A percentile compares a stretch with the other conserved stretches of the same genome.
Evolutionary conservation across 768 basidiomycete species (phyloP).

Genomic region (Suillus bovinus): DNA sequence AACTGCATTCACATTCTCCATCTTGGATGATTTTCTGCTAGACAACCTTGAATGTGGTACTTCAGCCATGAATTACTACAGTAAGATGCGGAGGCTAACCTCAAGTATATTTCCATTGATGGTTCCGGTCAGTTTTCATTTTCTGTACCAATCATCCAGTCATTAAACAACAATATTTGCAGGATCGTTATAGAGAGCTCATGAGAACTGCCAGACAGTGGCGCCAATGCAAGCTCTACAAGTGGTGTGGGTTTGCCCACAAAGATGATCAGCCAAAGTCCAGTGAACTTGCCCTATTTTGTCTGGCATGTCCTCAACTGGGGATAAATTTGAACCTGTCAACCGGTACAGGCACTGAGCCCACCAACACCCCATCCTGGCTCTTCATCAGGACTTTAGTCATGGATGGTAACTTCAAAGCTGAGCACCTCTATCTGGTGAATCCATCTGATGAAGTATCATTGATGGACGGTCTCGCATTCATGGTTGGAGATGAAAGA

Average conservation of each 20-base stretch:
- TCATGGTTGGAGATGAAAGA: background rate
- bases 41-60: background rate
- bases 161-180: background rate
- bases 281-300: background rate
- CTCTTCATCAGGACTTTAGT: background rate
- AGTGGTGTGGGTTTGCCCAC: slow-evolving; percentile 15
- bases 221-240: slow-evolving; percentile 18
- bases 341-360: background rate
- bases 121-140: background rate
- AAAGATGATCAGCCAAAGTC: background rate
- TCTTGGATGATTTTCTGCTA: background rate
- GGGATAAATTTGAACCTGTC: background rate
- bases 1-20: background rate
- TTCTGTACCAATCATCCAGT: background rate
- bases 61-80: background rate
- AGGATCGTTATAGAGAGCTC: slow-evolving; percentile 20
- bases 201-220: slow-evolving; percentile 17
- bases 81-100: background rate
- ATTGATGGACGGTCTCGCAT: background rate
- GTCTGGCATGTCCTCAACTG: background rate
- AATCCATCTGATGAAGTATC: background rate
- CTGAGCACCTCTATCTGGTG: background rate
- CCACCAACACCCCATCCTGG: background rate
- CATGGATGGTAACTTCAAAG: background rate
- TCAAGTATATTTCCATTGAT: background rate